Base-by-base conservation (phyloP, 1,139 yeast genomes). In the Hyphopichia khmerensis region DNA sequence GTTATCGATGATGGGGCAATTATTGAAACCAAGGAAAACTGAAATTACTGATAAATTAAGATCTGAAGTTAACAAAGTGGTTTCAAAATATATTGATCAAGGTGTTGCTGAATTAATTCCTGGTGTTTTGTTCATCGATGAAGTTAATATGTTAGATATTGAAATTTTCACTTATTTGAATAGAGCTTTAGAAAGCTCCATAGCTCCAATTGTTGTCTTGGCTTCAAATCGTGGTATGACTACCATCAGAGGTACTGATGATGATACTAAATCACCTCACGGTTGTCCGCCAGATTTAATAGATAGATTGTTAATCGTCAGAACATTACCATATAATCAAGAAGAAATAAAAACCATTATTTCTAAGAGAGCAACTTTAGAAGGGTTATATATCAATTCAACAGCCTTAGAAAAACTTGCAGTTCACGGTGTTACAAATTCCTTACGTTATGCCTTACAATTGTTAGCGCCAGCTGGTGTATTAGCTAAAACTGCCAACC, bases 101-200 rank as follows among this genome's bases (percentile, higher is more conserved):
- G 99, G 99, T 48, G 89, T 93, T 44, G 99, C 99, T 15, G 99
- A 93, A 68, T 76, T 93, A 45, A 91, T 93, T 45, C 99, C 99
- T 1, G 99, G 99, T 57, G 99, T 93, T 27, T 74, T 93, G 59
- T 93, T 93, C 67, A 93, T 93, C 56, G 99, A 93, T 65, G 99
- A 93, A 68, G 99, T 91, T 24, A 93, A 93, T 69, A 93, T 93
- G 99, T 78, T 93, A 56, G 99, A 93, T 62, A 83, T 93, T 49
- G 99, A 93, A 69, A 86, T 95, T 57, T 93, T 93, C 72, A 89
- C 99, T 4, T 93, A 88, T 64, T 75, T 93, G 58, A 93, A 93
- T 69, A 80, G 95, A 52, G 99, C 99, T 6, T 75, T 93, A 49
- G 99, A 93, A 68, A 84, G 95, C 33, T 66, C 85, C 17, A 89